phyloP scores from a whole-genome alignment of 2,329 filamentous ascomycete species.

The Penicillium sp. region DNA sequence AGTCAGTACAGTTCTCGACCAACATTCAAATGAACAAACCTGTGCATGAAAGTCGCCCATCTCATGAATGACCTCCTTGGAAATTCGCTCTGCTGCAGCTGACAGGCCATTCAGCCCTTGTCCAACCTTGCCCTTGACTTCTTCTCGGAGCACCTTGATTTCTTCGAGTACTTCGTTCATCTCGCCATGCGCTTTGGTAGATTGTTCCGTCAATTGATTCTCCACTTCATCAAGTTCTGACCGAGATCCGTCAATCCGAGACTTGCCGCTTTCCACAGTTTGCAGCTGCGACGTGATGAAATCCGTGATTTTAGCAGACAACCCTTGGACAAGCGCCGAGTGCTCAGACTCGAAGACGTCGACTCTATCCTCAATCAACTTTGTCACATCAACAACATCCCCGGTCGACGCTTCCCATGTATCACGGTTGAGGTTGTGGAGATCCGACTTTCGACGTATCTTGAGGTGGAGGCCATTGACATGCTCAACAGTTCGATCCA shows the following conservation, averaged over 20 bases:
- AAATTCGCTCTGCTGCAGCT: constrained; percentile 79
- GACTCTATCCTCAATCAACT: constrained; percentile 70
- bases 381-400: constrained; percentile 72
- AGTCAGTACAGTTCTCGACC: constrained; percentile 16
- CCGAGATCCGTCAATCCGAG: constrained; percentile 66
- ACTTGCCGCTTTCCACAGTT: constrained; percentile 66
- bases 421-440: constrained; percentile 73
- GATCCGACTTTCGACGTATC: constrained; percentile 75
- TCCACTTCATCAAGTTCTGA: constrained; percentile 65
- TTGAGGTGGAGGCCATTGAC: constrained; percentile 81
- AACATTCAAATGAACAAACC: constrained; percentile 30
- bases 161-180: constrained; percentile 91
- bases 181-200: constrained; percentile 62
- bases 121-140: constrained; percentile 80
- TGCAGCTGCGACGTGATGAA: constrained; percentile 74
- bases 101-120: constrained; percentile 81
- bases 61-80: constrained; percentile 82
- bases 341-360: constrained; percentile 70
- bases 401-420: constrained; percentile 74
- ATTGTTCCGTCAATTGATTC: constrained; percentile 56
- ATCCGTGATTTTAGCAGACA: constrained; percentile 67
- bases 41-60: constrained; percentile 76
- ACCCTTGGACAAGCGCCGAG: constrained; percentile 61
- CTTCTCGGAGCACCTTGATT: constrained; percentile 82
- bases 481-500: constrained; percentile 74